These are phyloP conservation scores for Collybiopsis luxurians DNA, from an alignment of 768 basidiomycete species.

Conservation along the genomic window DNA sequence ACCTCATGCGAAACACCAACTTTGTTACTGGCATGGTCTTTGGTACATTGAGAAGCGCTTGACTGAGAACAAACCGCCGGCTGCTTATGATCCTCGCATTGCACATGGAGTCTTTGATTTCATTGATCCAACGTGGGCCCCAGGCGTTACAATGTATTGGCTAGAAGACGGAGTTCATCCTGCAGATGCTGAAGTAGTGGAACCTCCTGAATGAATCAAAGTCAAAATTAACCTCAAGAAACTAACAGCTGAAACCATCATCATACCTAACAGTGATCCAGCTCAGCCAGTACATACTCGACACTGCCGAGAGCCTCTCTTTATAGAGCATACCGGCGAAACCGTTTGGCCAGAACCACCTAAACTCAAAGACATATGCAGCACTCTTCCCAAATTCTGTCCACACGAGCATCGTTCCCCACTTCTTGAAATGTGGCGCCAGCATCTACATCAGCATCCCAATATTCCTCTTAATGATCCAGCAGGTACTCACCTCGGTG, in stretches of 20 bases:
- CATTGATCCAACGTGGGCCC: too few species aligned
- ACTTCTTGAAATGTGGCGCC: neutral
- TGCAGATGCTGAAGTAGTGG: too few species aligned
- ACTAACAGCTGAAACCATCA: too few species aligned
- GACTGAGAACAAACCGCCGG: neutral
- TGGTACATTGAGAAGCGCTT: slow-evolving; percentile 18
- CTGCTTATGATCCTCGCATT: too few species aligned
- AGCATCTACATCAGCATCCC: neutral
- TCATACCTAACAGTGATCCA: too few species aligned
- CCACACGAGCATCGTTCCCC: neutral
- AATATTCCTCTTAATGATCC: neutral
- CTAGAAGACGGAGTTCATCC: too few species aligned
- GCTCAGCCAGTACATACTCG: too few species aligned
- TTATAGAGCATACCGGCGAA: neutral
- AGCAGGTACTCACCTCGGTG: neutral
- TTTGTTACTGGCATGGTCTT: slow-evolving; percentile 26
- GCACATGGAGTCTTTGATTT: too few species aligned
- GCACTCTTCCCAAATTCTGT: neutral
- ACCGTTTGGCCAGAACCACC: neutral
- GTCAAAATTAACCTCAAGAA: too few species aligned
- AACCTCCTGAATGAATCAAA: too few species aligned
- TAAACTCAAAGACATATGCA: neutral
- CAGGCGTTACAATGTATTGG: too few species aligned
- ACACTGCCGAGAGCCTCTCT: neutral
- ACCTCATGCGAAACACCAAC: slow-evolving; percentile 22